Base-by-base conservation (phyloP, 2,329 filamentous ascomycete species). In the Penicillium decumbens region DNA sequence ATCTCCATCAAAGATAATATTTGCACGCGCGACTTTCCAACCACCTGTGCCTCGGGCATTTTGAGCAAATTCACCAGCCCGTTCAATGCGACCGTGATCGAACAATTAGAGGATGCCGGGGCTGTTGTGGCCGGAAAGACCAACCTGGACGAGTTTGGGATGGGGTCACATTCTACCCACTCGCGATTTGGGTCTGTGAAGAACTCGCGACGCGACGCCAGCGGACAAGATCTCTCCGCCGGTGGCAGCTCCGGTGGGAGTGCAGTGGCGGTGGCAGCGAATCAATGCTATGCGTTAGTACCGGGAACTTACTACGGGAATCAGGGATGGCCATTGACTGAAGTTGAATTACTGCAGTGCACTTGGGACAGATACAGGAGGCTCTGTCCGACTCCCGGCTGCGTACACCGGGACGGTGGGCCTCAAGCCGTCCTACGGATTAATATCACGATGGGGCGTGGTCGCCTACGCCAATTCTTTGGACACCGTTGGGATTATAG, bases 61-160 rank as follows among this genome's bases (percentile, higher is more conserved):
- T 80, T 97, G 35, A 66, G 76, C n/a, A 76, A 75, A 53, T 88
- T 91, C 69, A 73, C 69, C 30, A 89, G 87, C 53, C 88, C 91
- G 3, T 92, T 87, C 69, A 82, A 91, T 65, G 89, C 92, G 15
- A 92, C 88, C 7, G 84, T 96, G 15, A 82, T 95, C 29, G 73
- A 77, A 44, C 80, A 84, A 60, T 77, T 96, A 29, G 79, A 80
- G 48, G 66, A 74, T 25, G 77, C 80, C 4, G 87, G 85, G 37
- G 83, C 82, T 5, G 68, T 79, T 5, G 68, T 92, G 1, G 77
- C 84, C 1, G 87, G 86, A 6, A 95, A 95, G 70, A 91, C 89
- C 2, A 95, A 95, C 66, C 83, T 97, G 77, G 93, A 97, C 71
- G 93, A 95, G 66, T 95, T 95, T 66, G 90, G 91, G 25, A 95